Evolutionary conservation across 1,284 basidiomycete genomes (phyloP).

Genomic region (Moesziomyces sp.): DNA sequence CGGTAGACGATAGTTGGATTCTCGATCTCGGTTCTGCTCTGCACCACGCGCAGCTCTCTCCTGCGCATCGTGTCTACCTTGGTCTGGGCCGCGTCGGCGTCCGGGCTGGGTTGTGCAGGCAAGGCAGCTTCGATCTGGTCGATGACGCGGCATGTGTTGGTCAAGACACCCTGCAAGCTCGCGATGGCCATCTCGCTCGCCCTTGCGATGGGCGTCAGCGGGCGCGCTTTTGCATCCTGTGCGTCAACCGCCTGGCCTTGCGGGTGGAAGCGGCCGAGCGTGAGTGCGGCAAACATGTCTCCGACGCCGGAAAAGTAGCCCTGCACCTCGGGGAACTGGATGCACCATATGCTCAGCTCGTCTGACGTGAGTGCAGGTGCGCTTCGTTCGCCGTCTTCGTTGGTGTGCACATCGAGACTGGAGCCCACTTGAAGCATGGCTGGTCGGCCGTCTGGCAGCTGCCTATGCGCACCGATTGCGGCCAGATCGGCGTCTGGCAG

Average conservation of each 20-base stretch:
- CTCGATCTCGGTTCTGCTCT: slow-evolving; percentile 60
- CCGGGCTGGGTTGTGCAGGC: not conserved
- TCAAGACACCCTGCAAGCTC: slow-evolving; percentile 85
- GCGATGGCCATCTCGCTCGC: slow-evolving; percentile 75
- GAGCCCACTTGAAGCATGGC: slow-evolving; percentile 66
- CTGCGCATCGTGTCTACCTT: slow-evolving; percentile 59
- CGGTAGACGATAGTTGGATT: slow-evolving; percentile 51
- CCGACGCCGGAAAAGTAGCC: slow-evolving; percentile 97
- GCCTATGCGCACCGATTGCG: slow-evolving; percentile 37
- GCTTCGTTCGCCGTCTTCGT: slow-evolving; percentile 17
- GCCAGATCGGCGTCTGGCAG: slow-evolving; percentile 49
- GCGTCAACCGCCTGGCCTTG: slow-evolving; percentile 9
- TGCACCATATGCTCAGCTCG: slow-evolving; percentile 71
- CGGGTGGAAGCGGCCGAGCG: slow-evolving; percentile 80
- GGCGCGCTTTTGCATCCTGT: slow-evolving; percentile 24
- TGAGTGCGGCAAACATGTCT: slow-evolving; percentile 93
- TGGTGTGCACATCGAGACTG: slow-evolving; percentile 59
- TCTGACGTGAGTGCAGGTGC: slow-evolving; percentile 1
- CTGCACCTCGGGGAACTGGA: slow-evolving; percentile 81
- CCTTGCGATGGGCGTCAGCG: slow-evolving; percentile 72
- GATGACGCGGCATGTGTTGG: slow-evolving; percentile 43
- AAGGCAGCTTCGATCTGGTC: slow-evolving; percentile 20
- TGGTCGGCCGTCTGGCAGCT: slow-evolving; percentile 34
- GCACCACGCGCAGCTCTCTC: slow-evolving; percentile 61
- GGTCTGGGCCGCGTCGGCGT: slow-evolving; percentile 39